Base-by-base conservation (phyloP, 1,284 basidiomycete genomes). In the Omphalotus olearius region DNA sequence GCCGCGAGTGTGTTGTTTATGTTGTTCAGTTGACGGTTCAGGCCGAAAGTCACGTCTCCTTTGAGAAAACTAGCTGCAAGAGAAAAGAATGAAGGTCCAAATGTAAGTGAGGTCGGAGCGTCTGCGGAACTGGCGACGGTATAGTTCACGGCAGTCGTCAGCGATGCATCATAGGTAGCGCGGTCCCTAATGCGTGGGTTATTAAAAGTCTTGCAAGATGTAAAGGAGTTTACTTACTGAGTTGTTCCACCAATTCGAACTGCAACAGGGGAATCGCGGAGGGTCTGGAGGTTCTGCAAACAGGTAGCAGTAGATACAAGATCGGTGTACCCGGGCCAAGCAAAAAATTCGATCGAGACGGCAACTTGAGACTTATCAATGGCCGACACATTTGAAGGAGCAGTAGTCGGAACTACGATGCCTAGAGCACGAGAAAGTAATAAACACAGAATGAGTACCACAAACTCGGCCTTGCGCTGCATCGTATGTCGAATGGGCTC, bases 161-260 rank as follows among this genome's bases (percentile, higher is more conserved):
- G 59, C 35, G 55, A 61, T 1, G 69, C 56, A 52, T 70, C 62
- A 55, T 69, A 74, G 9, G 69, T 73, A 11, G 71, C 72, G 13
- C 73, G 67, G 52, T 74, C 72, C 50, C 71, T 73, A 47, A 17
- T 16, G 18, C 10, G 35, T 41, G 4, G 10, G 6, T 11, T 1
- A 6, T 28, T 46, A 10, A 26, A 18, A 18, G 16, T 4, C 36
- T 16, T 20, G 11, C 4, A 35, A 41, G 14, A 16, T 16, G 18
- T 36, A 28, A 47, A 10, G 9, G 30, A 2, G 30, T 33, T 20
- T 28, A 59, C 69, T 49, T 30, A 73, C 72, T 74, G 72, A 1
- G 72, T 74, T 2, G 72, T 74, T 1, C 72, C 72, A 5, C 72
- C 72, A 44, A 74, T 74, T 14, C 72, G 65, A 30, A 73, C 56